Percentiles rank a stretch among this genome's conserved stretches.
Conservation (phyloP, 164 flowering plant genomes). For the Chimonanthus praecox region DNA sequence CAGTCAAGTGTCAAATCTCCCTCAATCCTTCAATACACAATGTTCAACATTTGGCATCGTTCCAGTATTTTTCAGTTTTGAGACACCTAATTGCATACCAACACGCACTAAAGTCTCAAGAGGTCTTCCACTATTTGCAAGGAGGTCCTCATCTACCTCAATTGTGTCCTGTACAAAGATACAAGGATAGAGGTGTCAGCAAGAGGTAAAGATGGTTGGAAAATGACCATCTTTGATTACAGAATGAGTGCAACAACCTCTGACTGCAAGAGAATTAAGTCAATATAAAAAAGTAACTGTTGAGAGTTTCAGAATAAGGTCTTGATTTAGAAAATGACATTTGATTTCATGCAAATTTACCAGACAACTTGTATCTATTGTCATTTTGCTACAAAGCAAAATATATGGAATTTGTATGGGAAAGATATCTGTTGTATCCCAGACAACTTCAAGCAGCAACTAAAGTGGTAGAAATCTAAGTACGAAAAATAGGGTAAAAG, state of each 20-base stretch:
- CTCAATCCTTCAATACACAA: not conserved
- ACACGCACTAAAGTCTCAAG: conserved; percentile 83
- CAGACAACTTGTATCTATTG: not conserved
- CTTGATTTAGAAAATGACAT: not conserved
- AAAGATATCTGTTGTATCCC: not conserved
- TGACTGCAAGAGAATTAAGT: not conserved
- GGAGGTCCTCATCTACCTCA: conserved; percentile 68
- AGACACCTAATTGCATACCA: conserved; percentile 72
- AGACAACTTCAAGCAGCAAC: no score
- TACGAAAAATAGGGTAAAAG: no score
- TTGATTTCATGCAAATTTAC: not conserved
- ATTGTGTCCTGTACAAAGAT: conserved; percentile 53
- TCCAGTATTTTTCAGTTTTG: conserved; percentile 29
- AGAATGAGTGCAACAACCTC: not conserved
- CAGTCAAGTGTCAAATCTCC: not conserved
- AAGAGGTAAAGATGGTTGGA: not conserved
- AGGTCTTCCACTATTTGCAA: conserved; percentile 70
- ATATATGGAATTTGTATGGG: not conserved
- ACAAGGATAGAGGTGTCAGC: not conserved
- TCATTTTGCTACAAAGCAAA: no score
- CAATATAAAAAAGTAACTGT: not conserved
- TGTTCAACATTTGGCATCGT: conserved; percentile 23
- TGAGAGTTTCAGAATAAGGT: not conserved
- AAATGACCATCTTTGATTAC: not conserved
- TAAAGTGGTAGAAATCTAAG: no score